Percentiles rank a stretch among this genome's conserved stretches.
Conservation (phyloP, 345 rosid genomes). For the Salix caprea region DNA sequence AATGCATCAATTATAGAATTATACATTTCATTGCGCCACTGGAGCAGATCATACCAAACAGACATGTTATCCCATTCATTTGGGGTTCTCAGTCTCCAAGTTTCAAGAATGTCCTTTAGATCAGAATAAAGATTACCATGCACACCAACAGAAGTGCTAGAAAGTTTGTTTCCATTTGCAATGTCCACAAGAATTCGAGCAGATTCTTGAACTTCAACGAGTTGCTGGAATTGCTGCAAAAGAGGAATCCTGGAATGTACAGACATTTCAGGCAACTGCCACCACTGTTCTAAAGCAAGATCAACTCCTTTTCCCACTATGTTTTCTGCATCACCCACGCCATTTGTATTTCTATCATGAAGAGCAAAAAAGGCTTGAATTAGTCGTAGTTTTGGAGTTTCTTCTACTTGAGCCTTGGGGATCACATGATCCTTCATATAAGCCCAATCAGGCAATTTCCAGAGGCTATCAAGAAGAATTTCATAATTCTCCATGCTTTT, state of each 20-base stretch:
- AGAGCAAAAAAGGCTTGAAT: constrained; percentile 89
- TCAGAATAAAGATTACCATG: constrained; percentile 85
- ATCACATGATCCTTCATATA: constrained; percentile 90
- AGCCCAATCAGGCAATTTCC: constrained; percentile 97
- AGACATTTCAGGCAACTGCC: constrained; percentile 99
- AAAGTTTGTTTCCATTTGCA: constrained; percentile 74
- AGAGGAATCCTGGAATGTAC: constrained; percentile 93
- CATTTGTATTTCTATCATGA: constrained; percentile 76
- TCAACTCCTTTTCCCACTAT: constrained; percentile 90
- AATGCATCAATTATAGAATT: constrained; percentile 89
- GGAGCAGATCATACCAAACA: constrained; percentile 93
- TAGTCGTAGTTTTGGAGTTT: constrained; percentile 87
- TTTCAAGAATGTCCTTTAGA: constrained; percentile 94
- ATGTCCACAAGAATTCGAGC: constrained; percentile 82
- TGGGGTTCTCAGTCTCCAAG: constrained; percentile 97
- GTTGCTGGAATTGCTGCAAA: constrained; percentile 94
- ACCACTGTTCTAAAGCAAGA: constrained; percentile 94
- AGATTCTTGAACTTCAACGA: constrained; percentile 98
- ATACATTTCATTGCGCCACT: constrained; percentile 98
- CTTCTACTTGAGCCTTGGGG: constrained; percentile 99
- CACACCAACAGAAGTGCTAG: constrained; percentile 59
- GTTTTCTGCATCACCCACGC: constrained; percentile 88
- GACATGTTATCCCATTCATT: constrained; percentile 99
- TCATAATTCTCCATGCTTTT: constrained; percentile 90
- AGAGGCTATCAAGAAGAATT: constrained; percentile 85